Evolutionary conservation across 1,284 basidiomycete genomes (phyloP), one percentile per base, ranked within the genome.

Genomic region (Retiboletus flavoniger): DNA sequence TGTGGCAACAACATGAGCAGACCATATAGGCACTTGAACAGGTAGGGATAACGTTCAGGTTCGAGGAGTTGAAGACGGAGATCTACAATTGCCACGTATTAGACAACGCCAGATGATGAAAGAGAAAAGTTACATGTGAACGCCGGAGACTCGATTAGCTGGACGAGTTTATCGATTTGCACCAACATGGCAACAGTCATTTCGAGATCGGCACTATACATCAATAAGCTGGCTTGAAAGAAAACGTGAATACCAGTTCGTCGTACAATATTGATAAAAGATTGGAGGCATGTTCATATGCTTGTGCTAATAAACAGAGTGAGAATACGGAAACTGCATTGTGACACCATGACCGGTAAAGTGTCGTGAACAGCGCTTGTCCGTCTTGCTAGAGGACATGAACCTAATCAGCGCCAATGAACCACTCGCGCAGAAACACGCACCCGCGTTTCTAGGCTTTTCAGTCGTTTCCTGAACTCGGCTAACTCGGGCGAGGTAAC

Each of bases 291-390:
- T 99, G 97, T 69, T 99, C 97, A 66, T 99, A 99, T 4, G 96
- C 95, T 73, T 99, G 97, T 0, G 96, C 95, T 11, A 99, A 78
- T 19, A 99, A 80, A 71, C 97, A 99, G 4, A 99, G 80, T 1
- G 94, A 93, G 67, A 99, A 97, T 0, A 95, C 94, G 0, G 97
- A 91, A 24, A 99, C 95, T 0, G 97, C 91, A 67, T 98, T 98
- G 68, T 99, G 97, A 70, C 95, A 98, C 96, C 97, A 99, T 38
- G 94, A 98, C 35, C 93, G 83, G 69, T 99, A 99, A 17, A 99
- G 75, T 0, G 89, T 91, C 1, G 89, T 91, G 68, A 99, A 99
- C 24, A 99, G 74, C 7, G 85, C 85, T 74, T 98, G 94, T 1
- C 95, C 95, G 61, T 99, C 97, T 85, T 94, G 84, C 87, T 89